Percentiles rank a stretch among this genome's conserved stretches.
phyloP scores from a whole-genome alignment of 768 basidiomycete genomes.

The Leccinum fibrillosum region DNA sequence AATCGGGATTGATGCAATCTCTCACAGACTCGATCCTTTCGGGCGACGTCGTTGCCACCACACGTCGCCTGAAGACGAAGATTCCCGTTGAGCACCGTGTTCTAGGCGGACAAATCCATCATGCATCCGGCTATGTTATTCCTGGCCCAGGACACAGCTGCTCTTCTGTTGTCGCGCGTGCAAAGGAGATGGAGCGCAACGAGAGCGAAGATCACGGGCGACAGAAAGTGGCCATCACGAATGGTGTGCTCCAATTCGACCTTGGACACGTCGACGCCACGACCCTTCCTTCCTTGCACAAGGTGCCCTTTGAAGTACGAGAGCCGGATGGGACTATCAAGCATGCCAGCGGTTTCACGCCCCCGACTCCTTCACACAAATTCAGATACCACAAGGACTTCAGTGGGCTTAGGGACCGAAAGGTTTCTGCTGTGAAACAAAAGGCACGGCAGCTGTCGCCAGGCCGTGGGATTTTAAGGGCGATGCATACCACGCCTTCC shows the following conservation, averaged over 20 bases:
- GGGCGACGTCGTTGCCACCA: slow-evolving; percentile 26
- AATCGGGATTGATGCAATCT: slow-evolving; percentile 21
- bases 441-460: slow-evolving; percentile 11
- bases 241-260: slow-evolving; percentile 31
- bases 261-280: slow-evolving; percentile 25
- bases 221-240: slow-evolving; percentile 32
- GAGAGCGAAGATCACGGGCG: slow-evolving; percentile 15
- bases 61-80: slow-evolving; percentile 28
- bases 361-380: slow-evolving; percentile 39
- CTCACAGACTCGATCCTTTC: slow-evolving; percentile 19
- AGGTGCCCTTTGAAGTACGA: slow-evolving; percentile 42
- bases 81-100: slow-evolving; percentile 25
- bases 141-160: slow-evolving; percentile 30
- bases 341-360: slow-evolving; percentile 43
- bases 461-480: slow-evolving; percentile 14
- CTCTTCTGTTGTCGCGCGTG: slow-evolving; percentile 21
- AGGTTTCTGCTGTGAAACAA: slow-evolving; percentile 13
- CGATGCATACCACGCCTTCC: slow-evolving; percentile 22
- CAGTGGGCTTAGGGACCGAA: slow-evolving; percentile 17
- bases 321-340: slow-evolving; percentile 36
- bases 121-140: slow-evolving; percentile 29
- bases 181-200: slow-evolving; percentile 25
- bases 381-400: slow-evolving; percentile 25
- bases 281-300: slow-evolving; percentile 27
- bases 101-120: slow-evolving; percentile 16